Evolutionary conservation across 2,329 filamentous ascomycete species (phyloP).

Genomic region (Paramyrothecium roridum): DNA sequence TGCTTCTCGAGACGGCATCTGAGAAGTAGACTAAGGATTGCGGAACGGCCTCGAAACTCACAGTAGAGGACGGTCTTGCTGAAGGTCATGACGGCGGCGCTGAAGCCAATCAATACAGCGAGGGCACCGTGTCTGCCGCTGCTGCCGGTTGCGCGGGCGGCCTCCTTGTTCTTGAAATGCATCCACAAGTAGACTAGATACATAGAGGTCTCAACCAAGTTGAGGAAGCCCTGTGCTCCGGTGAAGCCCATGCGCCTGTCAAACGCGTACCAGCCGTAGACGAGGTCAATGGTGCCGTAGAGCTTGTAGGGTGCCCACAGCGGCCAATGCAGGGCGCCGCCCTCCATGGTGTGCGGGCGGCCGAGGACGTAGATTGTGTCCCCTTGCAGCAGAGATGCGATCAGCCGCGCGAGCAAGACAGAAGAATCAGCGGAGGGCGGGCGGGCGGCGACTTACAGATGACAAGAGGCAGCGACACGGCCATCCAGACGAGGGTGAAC

Average conservation of each 20-base stretch:
- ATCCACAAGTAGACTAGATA: slow-evolving; percentile 56
- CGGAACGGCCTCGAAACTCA: slow-evolving; percentile 26
- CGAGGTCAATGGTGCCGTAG: slow-evolving; percentile 75
- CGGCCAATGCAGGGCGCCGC: slow-evolving; percentile 68
- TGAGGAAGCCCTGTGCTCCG: slow-evolving; percentile 67
- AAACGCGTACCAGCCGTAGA: slow-evolving; percentile 77
- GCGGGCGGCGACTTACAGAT: slow-evolving; percentile 42
- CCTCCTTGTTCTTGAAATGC: slow-evolving; percentile 22
- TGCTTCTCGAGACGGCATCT: no score
- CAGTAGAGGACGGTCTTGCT: slow-evolving; percentile 62
- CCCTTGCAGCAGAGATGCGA: slow-evolving; percentile 23
- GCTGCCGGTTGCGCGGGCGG: slow-evolving; percentile 10
- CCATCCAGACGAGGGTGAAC: slow-evolving; percentile 64
- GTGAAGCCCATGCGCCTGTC: slow-evolving; percentile 71
- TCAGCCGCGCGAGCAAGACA: no score
- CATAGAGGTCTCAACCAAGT: slow-evolving; percentile 63
- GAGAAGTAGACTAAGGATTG: neutral
- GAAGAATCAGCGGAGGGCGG: neutral
- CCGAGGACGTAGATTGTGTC: slow-evolving; percentile 76
- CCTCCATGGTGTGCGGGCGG: slow-evolving; percentile 78
- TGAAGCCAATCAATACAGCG: slow-evolving; percentile 47
- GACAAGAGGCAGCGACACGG: slow-evolving; percentile 73
- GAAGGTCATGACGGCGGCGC: slow-evolving; percentile 56
- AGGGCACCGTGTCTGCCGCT: slow-evolving; percentile 39
- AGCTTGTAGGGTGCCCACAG: slow-evolving; percentile 76